Base-by-base conservation (phyloP, 441 rosid genomes). In the Gossypium lobatum region DNA sequence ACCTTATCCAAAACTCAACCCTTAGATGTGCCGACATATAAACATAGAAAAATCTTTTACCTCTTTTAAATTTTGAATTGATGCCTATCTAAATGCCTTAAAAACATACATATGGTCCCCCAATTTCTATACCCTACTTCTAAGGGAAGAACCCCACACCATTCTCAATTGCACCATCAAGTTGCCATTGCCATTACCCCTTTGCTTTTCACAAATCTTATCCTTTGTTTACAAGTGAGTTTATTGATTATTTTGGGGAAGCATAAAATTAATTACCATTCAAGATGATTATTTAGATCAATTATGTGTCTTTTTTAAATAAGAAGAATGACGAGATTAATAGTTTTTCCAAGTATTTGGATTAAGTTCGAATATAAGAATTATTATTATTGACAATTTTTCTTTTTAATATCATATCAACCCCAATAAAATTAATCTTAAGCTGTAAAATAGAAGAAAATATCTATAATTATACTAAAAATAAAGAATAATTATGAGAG, bases 41-140 rank as follows among this genome's bases (percentile, higher is more conserved):
- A 42, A 42, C 39, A 4, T 64, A 20, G 26, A 17, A 48, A 64
- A 64, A 17, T 0, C 25, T 13, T 45, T 76, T 70, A 16, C 18
- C 23, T 14, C 60, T 55, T 25, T 34, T 2, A 17, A 45, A 55
- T 70, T 57, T 70, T 59, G 71, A 78, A 69, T 70, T 20, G 71
- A 53, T 78, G 77, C 63, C 20, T 34, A 61, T 23, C 75, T 64
- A 64, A 71, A 50, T 34, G 70, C 9, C 1, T 11, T 10, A 9
- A 71, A 14, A 4, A 20, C 20, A 71, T 20, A 71, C 34, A 31
- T 4, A 70, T 72, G 77, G 75, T 66, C 71, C 75, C 76, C 71
- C 7, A 18, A 52, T 31, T n/a, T 3, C 6, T 10, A 57, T 75
- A 78, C 79, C 79, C 76, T 68, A 16, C 75, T 78, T 73, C 71